Evolutionary conservation across 2,329 filamentous ascomycete genomes (phyloP), one percentile per base, ranked within the genome.

Genomic region (Dactylellina leptospora): DNA sequence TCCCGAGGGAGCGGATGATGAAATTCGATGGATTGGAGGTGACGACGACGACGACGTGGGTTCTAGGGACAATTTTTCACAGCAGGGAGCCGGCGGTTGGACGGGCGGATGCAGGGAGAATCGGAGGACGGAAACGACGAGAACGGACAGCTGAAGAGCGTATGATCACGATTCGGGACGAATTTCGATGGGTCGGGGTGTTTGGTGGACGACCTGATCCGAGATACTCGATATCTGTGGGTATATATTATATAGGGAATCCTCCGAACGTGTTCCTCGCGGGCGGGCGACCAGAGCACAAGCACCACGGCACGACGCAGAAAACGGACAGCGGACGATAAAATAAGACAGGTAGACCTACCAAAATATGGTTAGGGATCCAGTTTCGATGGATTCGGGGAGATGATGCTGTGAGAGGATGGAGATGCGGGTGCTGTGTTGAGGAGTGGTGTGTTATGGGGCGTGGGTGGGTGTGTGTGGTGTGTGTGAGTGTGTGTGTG

Each of bases 161-260:
- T 38, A 25, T 27, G 59, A 72, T 64, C 59, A 60, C 8, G 28
- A 20, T 40, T 42, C 53, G 27, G 54, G 54, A 64, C 45, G 68
- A 44, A 11, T 59, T 54, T 64, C 38, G 68, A 64, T 60, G 58
- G 54, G 40, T 42, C 18, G 59, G 47, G 36, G 42, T 59, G 59
- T 22, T 51, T 64, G 68, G 59, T 56, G 68, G 68, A 54, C 22
- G 68, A 60, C 45, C 45, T 63, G 59, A 45, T 53, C 22, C 33
- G 59, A 59, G 59, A 72, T 45, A 72, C 68, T 72, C 68, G 68
- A 72, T 72, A 64, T 59, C 53, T 47, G 53, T 48, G n/a, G 68
- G 58, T 54, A 56, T 55, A 70, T 51, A 62, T 56, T 71, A 54
- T 72, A 53, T 64, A 64, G 68, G 68, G 68, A 72, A 72, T 72